A percentile compares a stretch with the other conserved stretches of the same genome.
Evolutionary conservation across 1,139 yeast genomes (phyloP).

Genomic region (Pichia sp.): DNA sequence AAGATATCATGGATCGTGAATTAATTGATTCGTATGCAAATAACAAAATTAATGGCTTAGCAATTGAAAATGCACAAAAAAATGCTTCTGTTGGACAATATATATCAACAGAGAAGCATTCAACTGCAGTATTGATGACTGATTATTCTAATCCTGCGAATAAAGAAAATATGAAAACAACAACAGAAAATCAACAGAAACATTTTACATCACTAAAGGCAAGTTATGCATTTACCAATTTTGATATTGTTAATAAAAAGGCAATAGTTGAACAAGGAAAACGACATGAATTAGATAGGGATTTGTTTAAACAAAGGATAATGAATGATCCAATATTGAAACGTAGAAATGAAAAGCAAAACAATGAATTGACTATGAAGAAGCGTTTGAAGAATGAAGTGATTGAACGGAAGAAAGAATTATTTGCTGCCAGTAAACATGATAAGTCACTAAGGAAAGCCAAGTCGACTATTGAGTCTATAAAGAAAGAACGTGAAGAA

Average conservation of each 20-base stretch:
- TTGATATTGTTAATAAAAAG: slow-evolving; percentile 41
- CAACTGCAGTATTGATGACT: slow-evolving; percentile 28
- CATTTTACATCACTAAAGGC: slow-evolving; percentile 36
- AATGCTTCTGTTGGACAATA: slow-evolving; percentile 3
- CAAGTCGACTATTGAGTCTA: background rate
- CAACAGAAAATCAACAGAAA: slow-evolving; percentile 21
- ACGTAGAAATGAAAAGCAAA: slow-evolving; percentile 15
- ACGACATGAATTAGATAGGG: slow-evolving; percentile 13
- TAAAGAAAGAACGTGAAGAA: slow-evolving; percentile 9
- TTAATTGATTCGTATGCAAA: slow-evolving; percentile 10
- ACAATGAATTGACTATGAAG: slow-evolving; percentile 10
- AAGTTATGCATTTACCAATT: slow-evolving; percentile 43
- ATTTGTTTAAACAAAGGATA: slow-evolving; percentile 16
- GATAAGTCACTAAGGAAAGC: slow-evolving; percentile 11
- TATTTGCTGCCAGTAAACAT: slow-evolving; percentile 6
- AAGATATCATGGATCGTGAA: slow-evolving; percentile 13
- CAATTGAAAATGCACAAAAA: slow-evolving; percentile 5
- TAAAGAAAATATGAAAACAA: slow-evolving; percentile 23
- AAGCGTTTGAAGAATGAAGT: slow-evolving; percentile 12
- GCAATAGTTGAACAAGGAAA: slow-evolving; percentile 16
- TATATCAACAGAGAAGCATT: background rate
- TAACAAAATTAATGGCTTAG: slow-evolving; percentile 6
- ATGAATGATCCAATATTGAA: slow-evolving; percentile 13
- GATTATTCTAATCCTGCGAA: slow-evolving; percentile 24
- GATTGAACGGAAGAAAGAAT: slow-evolving; percentile 6